Evolutionary conservation across 495 filamentous ascomycete species (phyloP), one percentile per base, ranked within the genome.

Genomic region (Aspergillus biplanus): DNA sequence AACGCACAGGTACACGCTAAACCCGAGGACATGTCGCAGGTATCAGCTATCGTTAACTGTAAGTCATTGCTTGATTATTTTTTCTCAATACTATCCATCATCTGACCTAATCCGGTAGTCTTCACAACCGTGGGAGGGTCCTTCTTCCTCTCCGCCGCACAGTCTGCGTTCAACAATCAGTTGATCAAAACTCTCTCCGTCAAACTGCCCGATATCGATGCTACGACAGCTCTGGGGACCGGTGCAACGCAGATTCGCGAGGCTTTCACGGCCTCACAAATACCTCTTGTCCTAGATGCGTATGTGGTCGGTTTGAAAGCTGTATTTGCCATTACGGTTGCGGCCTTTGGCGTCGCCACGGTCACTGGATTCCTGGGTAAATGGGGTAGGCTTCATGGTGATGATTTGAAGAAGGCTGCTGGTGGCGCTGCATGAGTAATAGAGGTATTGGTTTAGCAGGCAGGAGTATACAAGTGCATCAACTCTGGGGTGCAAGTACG

Each of bases 271-370:
- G 52, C 67, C 5, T 56, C 80, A 39, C 31, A 47, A 15, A 12
- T 91, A 4, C 73, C 75, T 0, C 82, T 77, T 4, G 77, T 90
- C 16, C 50, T 90, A 27, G 42, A 67, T 3, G 84, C 83, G 6
- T 90, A 90, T 71, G 86, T 87, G 82, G 67, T 60, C 1, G 86
- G 85, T 7, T 62, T 90, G 56, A 82, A 81, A 66, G 73, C 32
- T 16, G 50, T 42, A 18, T 53, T 53, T 46, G 47, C 47, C 1
- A 31, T 50, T 7, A 15, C 53, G 5, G 33, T 56, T 39, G 33
- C 53, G 33, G 15, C 32, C 11, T 39, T 39, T 37, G 53, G 53
- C 0, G 53, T 18, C 1, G 47, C 47, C n/a, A 44, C 39, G 6
- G 6, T 12, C 39, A 44, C 8, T 4, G 39, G 39, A 4, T 44